Base-by-base conservation (phyloP, 2,329 filamentous ascomycete species). In the Diaporthe vaccinii region DNA sequence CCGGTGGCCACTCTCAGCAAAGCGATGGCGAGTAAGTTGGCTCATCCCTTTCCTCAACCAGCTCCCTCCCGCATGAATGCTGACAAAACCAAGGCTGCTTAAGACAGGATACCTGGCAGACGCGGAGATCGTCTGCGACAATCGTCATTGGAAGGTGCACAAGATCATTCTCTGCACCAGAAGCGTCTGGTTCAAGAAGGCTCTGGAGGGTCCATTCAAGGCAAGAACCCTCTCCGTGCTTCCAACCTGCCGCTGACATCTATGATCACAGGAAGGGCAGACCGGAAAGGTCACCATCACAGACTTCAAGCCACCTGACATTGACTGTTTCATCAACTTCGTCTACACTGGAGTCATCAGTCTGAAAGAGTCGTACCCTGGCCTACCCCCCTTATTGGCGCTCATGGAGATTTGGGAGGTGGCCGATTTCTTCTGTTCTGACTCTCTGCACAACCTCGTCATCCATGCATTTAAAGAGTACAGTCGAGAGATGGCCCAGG, bases 251-350 rank as follows among this genome's bases (percentile, higher is more conserved):
- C n/a, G n/a, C n/a, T n/a, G n/a, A n/a, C n/a, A n/a, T n/a, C n/a
- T n/a, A n/a, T n/a, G n/a, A n/a, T n/a, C n/a, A n/a, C n/a, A 67
- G 61, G 61, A 67, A 14, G 61, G 61, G 2, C 25, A 67, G 7
- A 22, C 61, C 20, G 41, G 41, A 17, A 67, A 34, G 41, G 61
- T 67, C 41, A 49, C 25, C 10, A 46, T 67, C 25, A 67, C 61
- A 2, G 7, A n/a, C 2, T 67, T 67, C 61, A 5, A 28, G 14
- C 51, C 22, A 28, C 10, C 51, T 17, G 51, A 53, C 8, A 28
- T 53, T n/a, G 51, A 53, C n/a, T 53, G 51, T 9, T 28, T 53
- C 8, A 3, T 53, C 8, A 53, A 53, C 1, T 53, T 53, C 7
- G n/a, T 53, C 51, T 53, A 53, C 51, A 53, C 51, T 28, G 51